phyloP scores from a whole-genome alignment of 2,329 filamentous ascomycete species.

The Fusarium sp. region DNA sequence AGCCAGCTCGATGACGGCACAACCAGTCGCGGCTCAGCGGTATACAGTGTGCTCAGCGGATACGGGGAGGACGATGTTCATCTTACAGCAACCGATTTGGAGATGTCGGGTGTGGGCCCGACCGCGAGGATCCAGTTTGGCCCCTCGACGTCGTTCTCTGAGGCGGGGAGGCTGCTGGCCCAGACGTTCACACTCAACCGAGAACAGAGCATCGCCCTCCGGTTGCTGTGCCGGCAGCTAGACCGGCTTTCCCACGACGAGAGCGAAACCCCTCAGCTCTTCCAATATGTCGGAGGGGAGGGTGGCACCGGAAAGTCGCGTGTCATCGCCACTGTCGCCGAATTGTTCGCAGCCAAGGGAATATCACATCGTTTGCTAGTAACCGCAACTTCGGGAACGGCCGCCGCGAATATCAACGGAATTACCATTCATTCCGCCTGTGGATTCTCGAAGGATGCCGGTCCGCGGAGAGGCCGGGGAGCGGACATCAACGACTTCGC shows the following conservation, averaged over 20 bases:
- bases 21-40: not conserved
- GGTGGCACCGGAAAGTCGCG: conserved; percentile 14
- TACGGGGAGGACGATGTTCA: conserved; percentile 8
- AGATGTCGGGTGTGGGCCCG: not conserved
- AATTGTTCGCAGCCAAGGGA: not conserved
- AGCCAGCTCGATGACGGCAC: conserved; percentile 5
- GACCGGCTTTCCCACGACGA: not conserved
- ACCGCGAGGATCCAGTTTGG: not conserved
- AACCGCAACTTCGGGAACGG: conserved; percentile 13
- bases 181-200: not conserved
- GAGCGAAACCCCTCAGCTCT: not conserved
- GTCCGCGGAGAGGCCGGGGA: too few relatives aligned
- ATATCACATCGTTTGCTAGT: not conserved
- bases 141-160: not conserved
- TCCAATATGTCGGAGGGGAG: conserved; percentile 1
- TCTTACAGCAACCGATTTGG: not conserved
- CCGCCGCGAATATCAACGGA: conserved; percentile 23
- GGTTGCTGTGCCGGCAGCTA: not conserved
- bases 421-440: conserved; percentile 32
- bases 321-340: not conserved
- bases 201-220: not conserved
- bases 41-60: not conserved
- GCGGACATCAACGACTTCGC: too few relatives aligned
- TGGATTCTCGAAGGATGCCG: too few relatives aligned
- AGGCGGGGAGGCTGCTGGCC: not conserved